Conservation (phyloP, 2,329 filamentous ascomycete genomes). For the Dactylella cylindrospora region DNA sequence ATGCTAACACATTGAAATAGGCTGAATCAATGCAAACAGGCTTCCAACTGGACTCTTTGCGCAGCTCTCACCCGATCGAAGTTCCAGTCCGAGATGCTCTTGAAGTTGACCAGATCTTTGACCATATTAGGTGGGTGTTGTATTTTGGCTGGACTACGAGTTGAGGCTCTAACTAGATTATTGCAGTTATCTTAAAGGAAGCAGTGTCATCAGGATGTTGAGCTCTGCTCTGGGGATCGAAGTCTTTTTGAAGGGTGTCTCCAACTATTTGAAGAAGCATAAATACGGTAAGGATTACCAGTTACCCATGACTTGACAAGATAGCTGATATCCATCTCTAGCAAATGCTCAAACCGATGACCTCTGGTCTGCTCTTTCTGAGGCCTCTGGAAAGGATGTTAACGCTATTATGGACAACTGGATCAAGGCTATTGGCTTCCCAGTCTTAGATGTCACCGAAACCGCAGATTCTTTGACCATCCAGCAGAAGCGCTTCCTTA, state of each 20-base stretch:
- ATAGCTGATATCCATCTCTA: conserved; percentile 24
- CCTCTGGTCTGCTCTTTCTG: conserved; percentile 82
- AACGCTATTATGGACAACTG: conserved; percentile 86
- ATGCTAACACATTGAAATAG: conserved; percentile 51
- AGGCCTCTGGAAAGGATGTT: conserved; percentile 85
- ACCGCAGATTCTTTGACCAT: conserved; percentile 78
- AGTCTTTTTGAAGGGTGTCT: conserved; percentile 85
- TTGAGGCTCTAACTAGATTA: not conserved
- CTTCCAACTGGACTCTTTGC: conserved; percentile 83
- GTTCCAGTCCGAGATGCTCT: conserved; percentile 90
- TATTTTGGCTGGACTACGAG: no score
- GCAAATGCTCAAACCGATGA: conserved; percentile 83
- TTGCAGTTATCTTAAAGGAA: conserved; percentile 65
- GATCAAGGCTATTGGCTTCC: conserved; percentile 95
- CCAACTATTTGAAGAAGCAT: conserved; percentile 83
- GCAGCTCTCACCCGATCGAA: conserved; percentile 92
- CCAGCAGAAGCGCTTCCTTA: conserved; percentile 85
- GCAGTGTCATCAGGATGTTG: conserved; percentile 94
- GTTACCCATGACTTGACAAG: no score
- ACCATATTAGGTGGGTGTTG: conserved; percentile 83
- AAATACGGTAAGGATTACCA: conserved; percentile 65
- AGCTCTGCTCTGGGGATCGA: conserved; percentile 84
- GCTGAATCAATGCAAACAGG: conserved; percentile 92
- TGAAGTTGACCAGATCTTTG: conserved; percentile 97
- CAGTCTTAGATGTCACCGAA: conserved; percentile 82